phyloP scores from a whole-genome alignment of 495 filamentous ascomycete genomes.

The Parathielavia hyrcaniae region DNA sequence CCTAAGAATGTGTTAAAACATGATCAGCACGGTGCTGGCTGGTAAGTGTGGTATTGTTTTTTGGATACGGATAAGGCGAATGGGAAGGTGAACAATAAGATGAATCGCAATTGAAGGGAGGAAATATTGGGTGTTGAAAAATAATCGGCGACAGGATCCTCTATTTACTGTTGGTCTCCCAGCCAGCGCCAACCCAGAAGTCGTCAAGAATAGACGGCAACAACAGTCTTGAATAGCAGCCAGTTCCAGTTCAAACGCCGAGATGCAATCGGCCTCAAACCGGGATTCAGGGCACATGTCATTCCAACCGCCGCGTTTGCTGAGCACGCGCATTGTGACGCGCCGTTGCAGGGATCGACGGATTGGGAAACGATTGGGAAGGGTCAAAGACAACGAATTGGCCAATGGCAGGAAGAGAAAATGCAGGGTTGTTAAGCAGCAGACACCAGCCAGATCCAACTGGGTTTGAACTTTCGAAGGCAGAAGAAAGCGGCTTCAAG shows the following conservation, averaged over 20 bases:
- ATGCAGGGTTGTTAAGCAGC: neutral
- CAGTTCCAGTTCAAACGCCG: neutral
- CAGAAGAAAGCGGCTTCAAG: too few relatives aligned
- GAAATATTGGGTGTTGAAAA: neutral
- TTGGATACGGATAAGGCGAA: neutral
- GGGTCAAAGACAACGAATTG: neutral
- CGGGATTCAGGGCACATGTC: neutral
- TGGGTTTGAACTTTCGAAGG: neutral
- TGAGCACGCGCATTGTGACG: neutral
- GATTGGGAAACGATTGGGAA: neutral
- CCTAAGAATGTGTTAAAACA: neutral
- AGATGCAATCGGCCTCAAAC: neutral
- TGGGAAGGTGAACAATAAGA: neutral
- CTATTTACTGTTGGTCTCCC: neutral
- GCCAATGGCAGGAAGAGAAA: neutral
- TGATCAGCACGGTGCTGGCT: neutral
- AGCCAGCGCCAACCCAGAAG: neutral
- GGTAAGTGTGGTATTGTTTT: neutral
- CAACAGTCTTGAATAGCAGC: neutral
- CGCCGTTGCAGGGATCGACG: neutral
- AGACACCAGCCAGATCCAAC: neutral
- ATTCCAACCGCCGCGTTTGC: neutral
- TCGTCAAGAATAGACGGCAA: neutral
- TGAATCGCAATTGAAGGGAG: neutral
- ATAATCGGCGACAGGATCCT: neutral